Percentiles rank a stretch among this genome's conserved stretches.
These are phyloP conservation scores for Plantago coronopus DNA, from an alignment of 305 asterid genomes.

Conservation along the genomic window DNA sequence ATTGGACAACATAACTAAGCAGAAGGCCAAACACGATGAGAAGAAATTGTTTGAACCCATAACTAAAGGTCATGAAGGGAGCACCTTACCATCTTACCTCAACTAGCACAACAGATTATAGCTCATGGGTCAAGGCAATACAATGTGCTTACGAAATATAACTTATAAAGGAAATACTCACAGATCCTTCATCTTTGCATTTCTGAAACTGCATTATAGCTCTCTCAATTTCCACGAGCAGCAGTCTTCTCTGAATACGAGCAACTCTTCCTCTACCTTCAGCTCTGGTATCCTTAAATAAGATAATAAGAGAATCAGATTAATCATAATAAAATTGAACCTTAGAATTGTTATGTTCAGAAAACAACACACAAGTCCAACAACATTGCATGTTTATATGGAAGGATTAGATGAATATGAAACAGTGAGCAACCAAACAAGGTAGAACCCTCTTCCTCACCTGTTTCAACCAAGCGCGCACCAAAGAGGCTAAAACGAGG, in stretches of 20 bases:
- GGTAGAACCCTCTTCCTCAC: constrained; percentile 31
- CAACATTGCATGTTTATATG: neutral
- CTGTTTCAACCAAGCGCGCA: constrained; percentile 88
- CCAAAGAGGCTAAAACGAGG: constrained; percentile 66
- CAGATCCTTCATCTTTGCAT: constrained; percentile 69
- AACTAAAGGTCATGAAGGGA: no score
- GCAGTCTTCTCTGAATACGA: constrained; percentile 80
- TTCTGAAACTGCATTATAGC: constrained; percentile 64
- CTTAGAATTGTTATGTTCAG: neutral
- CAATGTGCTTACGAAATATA: constrained; percentile 13
- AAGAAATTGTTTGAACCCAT: no score
- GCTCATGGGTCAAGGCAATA: neutral
- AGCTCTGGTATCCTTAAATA: constrained; percentile 79
- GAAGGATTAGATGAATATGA: constrained; percentile 4
- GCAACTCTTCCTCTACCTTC: constrained; percentile 97
- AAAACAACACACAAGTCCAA: constrained; percentile 1
- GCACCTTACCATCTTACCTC: no score
- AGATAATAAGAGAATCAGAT: constrained; percentile 22
- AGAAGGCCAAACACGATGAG: no score
- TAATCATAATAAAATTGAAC: neutral
- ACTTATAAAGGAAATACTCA: constrained; percentile 24
- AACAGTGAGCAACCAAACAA: constrained; percentile 10
- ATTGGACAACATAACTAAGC: no score
- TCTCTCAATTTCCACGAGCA: constrained; percentile 79
- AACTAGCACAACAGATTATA: no score